These are phyloP conservation scores for Microstroma glucosiphilum DNA, from an alignment of 1,284 basidiomycete species.

Conservation along the genomic window DNA sequence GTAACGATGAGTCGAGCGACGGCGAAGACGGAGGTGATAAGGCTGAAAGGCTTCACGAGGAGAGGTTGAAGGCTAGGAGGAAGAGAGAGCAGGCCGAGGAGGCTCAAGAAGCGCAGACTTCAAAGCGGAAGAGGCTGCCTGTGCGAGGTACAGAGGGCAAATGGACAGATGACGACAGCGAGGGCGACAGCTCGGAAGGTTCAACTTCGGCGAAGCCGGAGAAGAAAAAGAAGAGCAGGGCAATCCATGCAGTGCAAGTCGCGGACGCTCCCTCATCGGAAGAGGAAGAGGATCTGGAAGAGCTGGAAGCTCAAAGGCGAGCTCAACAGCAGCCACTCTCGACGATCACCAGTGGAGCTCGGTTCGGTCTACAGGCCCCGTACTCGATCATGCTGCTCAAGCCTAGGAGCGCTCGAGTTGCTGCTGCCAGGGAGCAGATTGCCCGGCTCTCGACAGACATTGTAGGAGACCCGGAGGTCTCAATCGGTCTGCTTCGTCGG, in stretches of 20 bases:
- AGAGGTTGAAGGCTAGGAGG: background rate
- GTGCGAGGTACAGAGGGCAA: constrained; percentile 4
- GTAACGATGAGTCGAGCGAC: background rate
- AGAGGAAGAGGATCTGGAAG: constrained; percentile 10
- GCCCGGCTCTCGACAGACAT: constrained; percentile 43
- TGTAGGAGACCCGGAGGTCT: constrained; percentile 44
- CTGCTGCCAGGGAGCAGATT: constrained; percentile 47
- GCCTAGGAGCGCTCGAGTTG: constrained; percentile 5
- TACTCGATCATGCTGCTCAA: constrained; percentile 10
- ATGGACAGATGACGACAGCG: constrained; percentile 11
- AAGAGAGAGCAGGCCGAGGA: constrained; percentile 5
- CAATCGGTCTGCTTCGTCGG: constrained; percentile 35
- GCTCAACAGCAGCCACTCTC: constrained; percentile 5
- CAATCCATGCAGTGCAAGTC: constrained; percentile 1
- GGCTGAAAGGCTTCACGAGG: constrained; percentile 4
- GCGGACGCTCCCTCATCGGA: background rate
- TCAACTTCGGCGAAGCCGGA: constrained; percentile 14
- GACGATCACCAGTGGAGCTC: constrained; percentile 13
- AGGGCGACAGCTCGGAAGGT: background rate
- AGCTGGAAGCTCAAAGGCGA: background rate
- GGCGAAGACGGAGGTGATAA: constrained; percentile 1
- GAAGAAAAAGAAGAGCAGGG: constrained; percentile 14
- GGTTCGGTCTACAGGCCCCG: constrained; percentile 15
- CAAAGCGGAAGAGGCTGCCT: constrained; percentile 9
- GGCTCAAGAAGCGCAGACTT: constrained; percentile 6